phyloP scores from a whole-genome alignment of 768 basidiomycete genomes.

The Clathrus columnatus region DNA sequence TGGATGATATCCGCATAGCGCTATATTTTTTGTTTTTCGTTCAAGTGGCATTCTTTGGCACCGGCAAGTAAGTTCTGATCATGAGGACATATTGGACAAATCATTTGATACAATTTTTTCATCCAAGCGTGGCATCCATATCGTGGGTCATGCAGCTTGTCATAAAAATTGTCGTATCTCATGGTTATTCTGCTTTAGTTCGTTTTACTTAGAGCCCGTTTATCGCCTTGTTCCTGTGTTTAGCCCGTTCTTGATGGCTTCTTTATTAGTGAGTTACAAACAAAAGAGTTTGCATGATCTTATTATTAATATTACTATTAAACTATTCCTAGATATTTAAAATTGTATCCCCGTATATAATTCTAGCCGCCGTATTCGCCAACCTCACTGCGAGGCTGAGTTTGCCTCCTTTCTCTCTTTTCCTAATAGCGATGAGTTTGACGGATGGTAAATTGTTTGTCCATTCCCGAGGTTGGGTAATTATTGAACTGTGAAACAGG shows the following conservation, averaged over 20 bases:
- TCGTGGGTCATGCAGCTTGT: constrained; percentile 39
- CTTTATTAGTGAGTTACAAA: constrained; percentile 46
- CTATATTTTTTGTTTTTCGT: constrained; percentile 82
- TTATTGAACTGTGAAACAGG: constrained; percentile 29
- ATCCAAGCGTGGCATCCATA: constrained; percentile 65
- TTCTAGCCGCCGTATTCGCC: constrained; percentile 62
- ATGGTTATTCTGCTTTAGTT: constrained; percentile 27
- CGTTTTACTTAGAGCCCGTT: constrained; percentile 83
- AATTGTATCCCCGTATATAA: constrained; percentile 71
- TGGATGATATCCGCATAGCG: constrained; percentile 62
- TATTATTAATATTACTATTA: background rate
- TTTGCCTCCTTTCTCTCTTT: constrained; percentile 72
- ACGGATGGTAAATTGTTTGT: constrained; percentile 45
- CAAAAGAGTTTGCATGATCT: background rate
- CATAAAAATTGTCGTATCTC: background rate
- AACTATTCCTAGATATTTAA: constrained; percentile 56
- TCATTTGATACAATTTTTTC: constrained; percentile 1
- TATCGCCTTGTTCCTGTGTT: constrained; percentile 83
- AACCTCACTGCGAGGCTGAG: constrained; percentile 56
- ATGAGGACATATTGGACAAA: background rate
- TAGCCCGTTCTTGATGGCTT: constrained; percentile 75
- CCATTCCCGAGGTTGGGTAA: constrained; percentile 1
- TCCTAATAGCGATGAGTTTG: constrained; percentile 66
- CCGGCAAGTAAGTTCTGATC: constrained; percentile 54
- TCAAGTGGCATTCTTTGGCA: constrained; percentile 81